phyloP scores from a whole-genome alignment of 306 rosid species.

The Hippophae gyantsensis region DNA sequence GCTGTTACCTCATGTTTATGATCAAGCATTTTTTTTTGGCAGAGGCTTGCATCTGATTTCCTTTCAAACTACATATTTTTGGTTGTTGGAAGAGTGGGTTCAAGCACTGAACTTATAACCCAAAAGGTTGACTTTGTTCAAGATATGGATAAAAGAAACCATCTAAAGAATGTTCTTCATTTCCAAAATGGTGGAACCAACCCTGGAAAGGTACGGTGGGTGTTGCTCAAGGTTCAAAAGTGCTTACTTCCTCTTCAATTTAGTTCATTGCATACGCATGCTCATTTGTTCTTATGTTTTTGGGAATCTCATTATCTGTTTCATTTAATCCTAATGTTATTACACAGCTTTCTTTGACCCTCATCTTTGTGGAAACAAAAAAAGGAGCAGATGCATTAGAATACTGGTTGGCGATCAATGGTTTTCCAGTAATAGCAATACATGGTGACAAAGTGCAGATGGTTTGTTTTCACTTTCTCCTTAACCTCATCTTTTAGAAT shows the following conservation, averaged over 20 bases:
- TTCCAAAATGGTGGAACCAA: constrained; percentile 7
- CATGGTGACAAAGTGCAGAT: constrained; percentile 35
- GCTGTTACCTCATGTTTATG: neutral
- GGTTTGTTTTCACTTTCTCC: constrained; percentile 9
- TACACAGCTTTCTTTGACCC: constrained; percentile 23
- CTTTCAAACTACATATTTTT: constrained; percentile 34
- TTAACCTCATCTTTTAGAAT: neutral
- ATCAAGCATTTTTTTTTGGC: neutral
- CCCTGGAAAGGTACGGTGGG: constrained; percentile 20
- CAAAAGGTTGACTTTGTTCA: constrained; percentile 23
- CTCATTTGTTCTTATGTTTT: too few species aligned
- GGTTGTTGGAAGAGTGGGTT: constrained; percentile 32
- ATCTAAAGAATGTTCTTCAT: constrained; percentile 18
- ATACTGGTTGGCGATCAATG: constrained; percentile 14
- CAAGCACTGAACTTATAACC: constrained; percentile 29
- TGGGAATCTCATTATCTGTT: too few species aligned
- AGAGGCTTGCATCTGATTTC: constrained; percentile 34
- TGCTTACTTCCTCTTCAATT: neutral
- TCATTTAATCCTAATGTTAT: neutral
- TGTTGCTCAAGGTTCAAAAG: neutral
- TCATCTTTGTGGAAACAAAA: constrained; percentile 37
- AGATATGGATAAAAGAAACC: constrained; percentile 20
- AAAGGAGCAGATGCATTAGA: constrained; percentile 29
- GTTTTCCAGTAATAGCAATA: constrained; percentile 27
- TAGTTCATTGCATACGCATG: neutral